phyloP scores from a whole-genome alignment of 2,329 filamentous ascomycete species.

The Fragosphaeria purpurea region DNA sequence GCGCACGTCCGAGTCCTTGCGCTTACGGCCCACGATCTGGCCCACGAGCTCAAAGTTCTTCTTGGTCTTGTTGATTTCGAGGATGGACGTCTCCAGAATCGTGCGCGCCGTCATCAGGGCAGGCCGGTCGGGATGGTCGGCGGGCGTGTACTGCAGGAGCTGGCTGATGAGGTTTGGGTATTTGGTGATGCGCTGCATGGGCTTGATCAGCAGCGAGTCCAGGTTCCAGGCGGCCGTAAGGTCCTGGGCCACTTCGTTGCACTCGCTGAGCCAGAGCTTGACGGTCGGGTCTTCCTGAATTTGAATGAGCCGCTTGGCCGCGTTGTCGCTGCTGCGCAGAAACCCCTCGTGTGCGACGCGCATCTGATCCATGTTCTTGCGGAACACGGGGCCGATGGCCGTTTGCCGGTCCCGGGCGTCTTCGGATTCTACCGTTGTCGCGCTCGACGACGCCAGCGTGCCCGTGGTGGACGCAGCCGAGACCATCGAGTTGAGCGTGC shows the following conservation, averaged over 20 bases:
- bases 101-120: constrained; percentile 46
- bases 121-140: constrained; percentile 72
- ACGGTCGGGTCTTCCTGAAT: constrained; percentile 55
- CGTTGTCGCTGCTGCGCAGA: constrained; percentile 52
- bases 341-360: constrained; percentile 52
- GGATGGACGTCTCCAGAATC: constrained; percentile 54
- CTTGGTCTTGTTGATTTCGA: constrained; percentile 91
- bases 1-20: constrained; percentile 80
- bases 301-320: constrained; percentile 49
- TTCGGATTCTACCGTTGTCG: constrained; percentile 33
- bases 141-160: constrained; percentile 67
- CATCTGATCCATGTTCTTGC: constrained; percentile 49
- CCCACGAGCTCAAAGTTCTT: constrained; percentile 89
- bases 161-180: constrained; percentile 81
- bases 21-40: constrained; percentile 74
- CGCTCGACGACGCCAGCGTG: constrained; percentile 14
- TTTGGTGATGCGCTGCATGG: constrained; percentile 87
- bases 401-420: constrained; percentile 45
- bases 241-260: constrained; percentile 83
- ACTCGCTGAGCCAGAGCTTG: constrained; percentile 85
- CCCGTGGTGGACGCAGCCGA: constrained; percentile 24
- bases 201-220: constrained; percentile 93
- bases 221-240: constrained; percentile 91
- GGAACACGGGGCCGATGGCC: constrained; percentile 43
- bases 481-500: constrained; percentile 22